Percentiles rank a stretch among this genome's conserved stretches.
These are phyloP conservation scores for Nissolia schottii DNA, from an alignment of 306 rosid genomes.

Conservation along the genomic window DNA sequence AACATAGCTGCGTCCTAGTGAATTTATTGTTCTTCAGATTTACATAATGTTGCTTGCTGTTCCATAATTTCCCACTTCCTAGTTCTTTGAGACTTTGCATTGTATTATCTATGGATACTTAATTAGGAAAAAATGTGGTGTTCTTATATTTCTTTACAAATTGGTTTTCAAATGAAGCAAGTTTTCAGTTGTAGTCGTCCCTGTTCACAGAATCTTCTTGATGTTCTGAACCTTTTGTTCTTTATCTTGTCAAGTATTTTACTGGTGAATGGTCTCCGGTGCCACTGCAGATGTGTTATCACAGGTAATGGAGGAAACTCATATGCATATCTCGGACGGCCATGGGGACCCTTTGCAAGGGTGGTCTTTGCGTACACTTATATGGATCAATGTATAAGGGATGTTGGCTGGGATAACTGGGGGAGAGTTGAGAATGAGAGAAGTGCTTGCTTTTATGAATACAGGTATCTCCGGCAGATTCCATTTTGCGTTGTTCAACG, in stretches of 20 bases:
- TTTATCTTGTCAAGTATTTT: slow-evolving; percentile 13
- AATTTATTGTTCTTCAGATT: not conserved
- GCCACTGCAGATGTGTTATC: slow-evolving; percentile 72
- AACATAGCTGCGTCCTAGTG: not conserved
- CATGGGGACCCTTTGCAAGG: slow-evolving; percentile 98
- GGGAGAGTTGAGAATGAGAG: slow-evolving; percentile 82
- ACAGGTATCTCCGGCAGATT: slow-evolving; percentile 47
- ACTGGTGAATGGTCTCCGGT: not conserved
- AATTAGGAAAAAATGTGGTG: not conserved
- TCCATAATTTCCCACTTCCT: not conserved
- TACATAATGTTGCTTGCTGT: not conserved
- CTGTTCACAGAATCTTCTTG: not conserved
- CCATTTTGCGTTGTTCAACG: slow-evolving; percentile 8
- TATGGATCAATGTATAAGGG: slow-evolving; percentile 76
- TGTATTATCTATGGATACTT: not conserved
- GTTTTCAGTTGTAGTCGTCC: not conserved
- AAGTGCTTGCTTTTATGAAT: slow-evolving; percentile 92
- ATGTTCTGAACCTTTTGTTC: not conserved
- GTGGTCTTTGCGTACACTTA: slow-evolving; percentile 81
- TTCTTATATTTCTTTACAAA: not conserved
- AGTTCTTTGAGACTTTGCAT: not conserved
- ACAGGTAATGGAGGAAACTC: slow-evolving; percentile 70
- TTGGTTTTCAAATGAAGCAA: not conserved
- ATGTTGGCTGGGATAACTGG: slow-evolving; percentile 92
- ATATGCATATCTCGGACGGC: slow-evolving; percentile 74